A percentile compares a stretch with the other conserved stretches of the same genome.
Conservation (phyloP, 2,329 filamentous ascomycete genomes). For the Lasiodiplodia sp. region DNA sequence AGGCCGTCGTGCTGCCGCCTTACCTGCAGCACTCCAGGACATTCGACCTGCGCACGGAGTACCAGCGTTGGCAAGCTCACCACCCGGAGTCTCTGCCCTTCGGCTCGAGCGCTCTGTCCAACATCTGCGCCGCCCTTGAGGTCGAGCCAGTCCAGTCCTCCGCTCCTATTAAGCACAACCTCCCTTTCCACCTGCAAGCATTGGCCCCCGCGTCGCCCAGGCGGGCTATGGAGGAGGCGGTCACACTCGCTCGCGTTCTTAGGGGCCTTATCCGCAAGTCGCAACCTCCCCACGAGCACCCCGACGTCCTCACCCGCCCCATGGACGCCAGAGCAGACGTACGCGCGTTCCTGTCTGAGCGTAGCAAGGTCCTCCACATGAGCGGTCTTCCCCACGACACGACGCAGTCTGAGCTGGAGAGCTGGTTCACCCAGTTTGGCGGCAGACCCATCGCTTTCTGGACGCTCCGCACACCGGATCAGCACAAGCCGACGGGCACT, state of each 20-base stretch:
- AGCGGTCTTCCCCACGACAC: slow-evolving; percentile 97
- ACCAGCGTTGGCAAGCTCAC: slow-evolving; percentile 98
- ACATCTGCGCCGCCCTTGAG: slow-evolving; percentile 97
- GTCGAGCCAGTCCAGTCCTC: slow-evolving; percentile 98
- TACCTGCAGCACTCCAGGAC: slow-evolving; percentile 98
- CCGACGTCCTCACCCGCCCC: slow-evolving; percentile 90
- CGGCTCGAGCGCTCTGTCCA: slow-evolving; percentile 91
- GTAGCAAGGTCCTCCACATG: slow-evolving; percentile 98
- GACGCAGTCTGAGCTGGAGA: slow-evolving; percentile 97
- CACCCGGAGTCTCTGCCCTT: slow-evolving; percentile 97
- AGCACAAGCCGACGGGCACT: slow-evolving; percentile 98
- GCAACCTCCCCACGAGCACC: slow-evolving; percentile 89
- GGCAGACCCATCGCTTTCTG: slow-evolving; percentile 98
- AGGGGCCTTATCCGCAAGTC: slow-evolving; percentile 95
- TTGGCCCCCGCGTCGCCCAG: slow-evolving; percentile 93
- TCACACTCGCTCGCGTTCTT: slow-evolving; percentile 91
- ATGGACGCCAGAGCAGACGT: slow-evolving; percentile 98
- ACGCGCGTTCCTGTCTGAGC: slow-evolving; percentile 91
- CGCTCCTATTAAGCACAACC: slow-evolving; percentile 97
- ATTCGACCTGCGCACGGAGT: slow-evolving; percentile 96
- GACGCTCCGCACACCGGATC: slow-evolving; percentile 96
- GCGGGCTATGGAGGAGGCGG: slow-evolving; percentile 95
- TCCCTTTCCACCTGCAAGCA: slow-evolving; percentile 96
- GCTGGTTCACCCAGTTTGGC: slow-evolving; percentile 99
- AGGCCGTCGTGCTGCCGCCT: slow-evolving; percentile 92